Base-by-base conservation (phyloP, 2,329 filamentous ascomycete genomes). In the Cladosporium phlei region DNA sequence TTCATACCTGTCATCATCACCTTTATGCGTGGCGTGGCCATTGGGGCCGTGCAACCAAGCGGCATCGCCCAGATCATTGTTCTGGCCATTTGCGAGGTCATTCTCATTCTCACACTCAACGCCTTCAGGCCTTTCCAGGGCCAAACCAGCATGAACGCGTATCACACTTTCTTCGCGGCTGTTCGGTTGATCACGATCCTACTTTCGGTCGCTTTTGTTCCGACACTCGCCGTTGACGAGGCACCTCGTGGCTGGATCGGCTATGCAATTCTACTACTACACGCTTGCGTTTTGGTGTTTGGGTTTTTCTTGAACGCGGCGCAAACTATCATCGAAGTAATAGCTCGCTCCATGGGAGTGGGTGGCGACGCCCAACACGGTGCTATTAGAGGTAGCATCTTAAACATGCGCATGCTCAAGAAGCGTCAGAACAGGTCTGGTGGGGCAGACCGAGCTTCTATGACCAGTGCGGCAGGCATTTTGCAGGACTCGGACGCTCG, bases 91-190 rank as follows among this genome's bases (percentile, higher is more conserved):
- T 96, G 90, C 66, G 93, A 98, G 69, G 86, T 97, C 52, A 85
- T 96, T 25, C 81, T 90, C 49, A 82, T 96, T 27, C 74, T 97
- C 34, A 91, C 90, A 0, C 71, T 97, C 4, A 83, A 93, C 58
- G 88, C 88, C 6, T 95, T 97, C 70, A 82, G 86, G 12, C 93
- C 93, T 0, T 98, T 94, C 60, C 84, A 91, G 51, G 82, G 83
- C 2, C 82, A 90, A 17, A 97, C 93, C 0, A 96, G 91, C 21
- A 98, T 98, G 93, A 97, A 97, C 62, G 81, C 88, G 8, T 96
- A 96, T 56, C 90, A 97, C 59, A 87, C 85, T 2, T 80, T 89
- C 52, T 95, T 96, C 66, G 80, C 89, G 0, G 70, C 77, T 2
- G 72, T 95, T 11, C 82, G 93, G 25, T 83, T 96, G 24, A 69